phyloP scores from a whole-genome alignment of 2,329 filamentous ascomycete genomes.

The Parafenestella ontariensis region DNA sequence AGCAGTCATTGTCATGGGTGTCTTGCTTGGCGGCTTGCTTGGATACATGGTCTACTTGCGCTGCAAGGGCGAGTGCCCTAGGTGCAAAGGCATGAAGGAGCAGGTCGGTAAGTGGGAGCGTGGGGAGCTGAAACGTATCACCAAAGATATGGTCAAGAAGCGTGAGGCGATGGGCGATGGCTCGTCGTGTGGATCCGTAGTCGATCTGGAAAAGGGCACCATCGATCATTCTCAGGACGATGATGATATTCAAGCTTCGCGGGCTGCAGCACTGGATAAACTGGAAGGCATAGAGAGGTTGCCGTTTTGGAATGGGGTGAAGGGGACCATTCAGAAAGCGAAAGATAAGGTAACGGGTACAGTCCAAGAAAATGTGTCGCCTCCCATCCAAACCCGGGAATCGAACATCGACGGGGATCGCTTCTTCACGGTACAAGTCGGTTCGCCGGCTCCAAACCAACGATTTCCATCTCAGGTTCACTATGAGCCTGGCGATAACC shows the following conservation, averaged over 20 bases:
- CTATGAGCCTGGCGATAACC: not conserved
- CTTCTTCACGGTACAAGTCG: conserved; percentile 5
- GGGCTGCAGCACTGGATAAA: not conserved
- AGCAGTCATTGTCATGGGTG: conserved; percentile 2
- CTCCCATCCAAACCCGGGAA: not conserved
- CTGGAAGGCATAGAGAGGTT: not conserved
- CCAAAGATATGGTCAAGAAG: conserved; percentile 7
- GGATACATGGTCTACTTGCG: conserved; percentile 10
- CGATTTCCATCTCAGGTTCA: not conserved
- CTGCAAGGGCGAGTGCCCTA: conserved; percentile 11
- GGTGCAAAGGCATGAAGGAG: conserved; percentile 2
- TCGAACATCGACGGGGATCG: not conserved
- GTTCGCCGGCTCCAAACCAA: not conserved
- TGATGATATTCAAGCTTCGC: not conserved
- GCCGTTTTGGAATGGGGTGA: conserved; percentile 2
- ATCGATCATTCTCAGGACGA: not conserved
- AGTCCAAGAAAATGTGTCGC: not conserved
- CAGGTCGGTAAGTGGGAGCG: conserved; percentile 15
- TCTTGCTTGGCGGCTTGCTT: conserved; percentile 4
- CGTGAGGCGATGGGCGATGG: conserved; percentile 3
- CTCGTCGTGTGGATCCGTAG: not conserved
- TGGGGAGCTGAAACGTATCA: conserved; percentile 14
- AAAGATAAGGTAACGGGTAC: not conserved
- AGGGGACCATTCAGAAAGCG: not conserved
- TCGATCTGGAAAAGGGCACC: conserved; percentile 7